Base-by-base conservation (phyloP, 2,329 filamentous ascomycete genomes). In the Cercospora canescens region DNA sequence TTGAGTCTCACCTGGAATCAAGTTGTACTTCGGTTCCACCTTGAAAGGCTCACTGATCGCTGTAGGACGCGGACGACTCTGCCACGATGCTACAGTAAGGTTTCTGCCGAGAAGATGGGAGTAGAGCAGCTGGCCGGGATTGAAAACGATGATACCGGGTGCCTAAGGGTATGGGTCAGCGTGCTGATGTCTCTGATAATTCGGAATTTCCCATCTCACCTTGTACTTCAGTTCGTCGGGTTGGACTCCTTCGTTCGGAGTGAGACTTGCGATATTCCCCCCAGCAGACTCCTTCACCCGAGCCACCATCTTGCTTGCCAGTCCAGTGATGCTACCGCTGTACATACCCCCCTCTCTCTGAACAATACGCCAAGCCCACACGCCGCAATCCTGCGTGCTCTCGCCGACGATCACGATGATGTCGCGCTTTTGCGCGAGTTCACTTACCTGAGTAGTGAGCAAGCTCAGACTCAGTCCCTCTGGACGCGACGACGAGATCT, bases 361-460 rank as follows among this genome's bases (percentile, higher is more conserved):
- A 41, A 89, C 78, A 11, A 89, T 82, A 21, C 93, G 87, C 71
- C 91, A 89, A 0, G 92, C 88, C 69, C 94, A 85, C 35, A 94
- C 79, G 0, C 92, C 93, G 0, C 96, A 83, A 61, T 94, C 89
- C 73, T 94, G 89, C 2, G 7, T 76, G 1, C 86, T 81, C 71
- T 95, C 90, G 63, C 92, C 92, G 72, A 96, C 86, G 60, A 96
- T 79, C 54, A 97, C 79, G 24, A 96, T 81, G 16, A 96, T 80
- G 57, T 87, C 86, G 12, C 76, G 78, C 63, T 86, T 86, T 9
- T 76, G 77, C 24, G 78, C 72, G 3, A 95, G 77, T 66, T 88
- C 82, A 6, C 78, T 73, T 21, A 74, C 70, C 12, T 80, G 70
- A 7, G 87, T 88, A 7, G 86, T 79, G 65, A 94, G 86, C 71